Evolutionary conservation across 2,329 filamentous ascomycete species (phyloP), one percentile per base, ranked within the genome.

Genomic region (Dothistroma pini): DNA sequence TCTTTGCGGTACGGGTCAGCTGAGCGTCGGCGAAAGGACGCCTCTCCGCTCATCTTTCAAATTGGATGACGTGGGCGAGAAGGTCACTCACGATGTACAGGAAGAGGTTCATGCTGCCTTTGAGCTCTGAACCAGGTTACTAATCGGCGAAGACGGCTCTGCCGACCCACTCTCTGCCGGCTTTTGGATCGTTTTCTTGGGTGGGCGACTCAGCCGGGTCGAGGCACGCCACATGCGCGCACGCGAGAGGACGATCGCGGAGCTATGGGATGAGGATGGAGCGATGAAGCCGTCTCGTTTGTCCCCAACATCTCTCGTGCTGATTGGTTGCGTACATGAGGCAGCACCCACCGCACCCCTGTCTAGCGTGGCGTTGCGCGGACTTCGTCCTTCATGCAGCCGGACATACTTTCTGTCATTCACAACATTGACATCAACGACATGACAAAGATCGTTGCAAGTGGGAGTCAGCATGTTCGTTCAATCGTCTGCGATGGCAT

Each of bases 81-180:
- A 35, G 44, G 2, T 38, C 25, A 57, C 55, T 44, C 19, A 50
- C 55, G 25, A 21, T 29, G 25, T 56, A 21, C 9, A 56, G 25
- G n/a, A 50, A 57, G 55, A 57, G 41, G 29, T 50, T 49, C 12
- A 25, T 57, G 50, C 31, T 50, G 14, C 55, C 55, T 50, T 11
- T 8, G 35, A 48, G 31, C 9, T 19, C 25, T 9, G 35, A 48
- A 56, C 38, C 10, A 31, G 22, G 35, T 29, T 35, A 19, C 29
- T 56, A 16, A 19, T 56, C 25, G 21, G 48, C 48, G 48, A 29
- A 25, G 22, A 31, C 54, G 38, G 19, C 38, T 56, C 11, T 55
- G 32, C 19, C 32, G 53, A 7, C 31, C 32, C 53, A 25, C 53
- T 29, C 2, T 4, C 19, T 2, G 53, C 25, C 48, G 21, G 2